Percentiles rank a stretch among this genome's conserved stretches.
These are phyloP conservation scores for Citrus mangshanensis DNA, from an alignment of 345 rosid genomes.

Conservation along the genomic window DNA sequence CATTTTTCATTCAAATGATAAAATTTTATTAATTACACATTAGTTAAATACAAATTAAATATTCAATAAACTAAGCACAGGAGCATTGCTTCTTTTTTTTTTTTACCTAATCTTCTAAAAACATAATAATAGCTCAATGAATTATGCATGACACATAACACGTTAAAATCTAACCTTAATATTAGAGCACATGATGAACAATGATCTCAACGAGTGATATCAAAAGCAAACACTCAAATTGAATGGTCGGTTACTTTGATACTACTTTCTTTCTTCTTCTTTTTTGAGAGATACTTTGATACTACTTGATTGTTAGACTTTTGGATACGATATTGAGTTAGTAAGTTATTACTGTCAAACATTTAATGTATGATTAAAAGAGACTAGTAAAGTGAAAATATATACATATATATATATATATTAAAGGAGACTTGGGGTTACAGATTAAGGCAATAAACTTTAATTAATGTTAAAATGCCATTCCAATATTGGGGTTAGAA, in stretches of 20 bases:
- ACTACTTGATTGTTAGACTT: background rate
- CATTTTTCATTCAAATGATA: too few relatives aligned
- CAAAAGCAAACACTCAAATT: background rate
- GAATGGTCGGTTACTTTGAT: conserved; percentile 1
- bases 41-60: too few relatives aligned
- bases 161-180: too few relatives aligned
- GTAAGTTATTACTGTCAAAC: background rate
- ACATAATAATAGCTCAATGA: too few relatives aligned
- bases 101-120: too few relatives aligned
- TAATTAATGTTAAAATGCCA: background rate
- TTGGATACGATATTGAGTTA: background rate
- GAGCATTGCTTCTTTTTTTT: too few relatives aligned
- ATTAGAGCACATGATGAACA: too few relatives aligned
- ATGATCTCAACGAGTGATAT: background rate
- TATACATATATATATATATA: too few relatives aligned
- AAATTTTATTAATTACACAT: too few relatives aligned
- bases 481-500: background rate
- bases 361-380: background rate
- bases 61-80: too few relatives aligned
- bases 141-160: too few relatives aligned
- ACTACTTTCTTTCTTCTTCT: background rate
- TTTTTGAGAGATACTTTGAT: too few relatives aligned
- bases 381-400: background rate
- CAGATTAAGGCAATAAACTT: background rate
- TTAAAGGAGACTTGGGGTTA: background rate